Evolutionary conservation across 768 basidiomycete genomes (phyloP).

Genomic region (Chalciporus pseudorubinellus): DNA sequence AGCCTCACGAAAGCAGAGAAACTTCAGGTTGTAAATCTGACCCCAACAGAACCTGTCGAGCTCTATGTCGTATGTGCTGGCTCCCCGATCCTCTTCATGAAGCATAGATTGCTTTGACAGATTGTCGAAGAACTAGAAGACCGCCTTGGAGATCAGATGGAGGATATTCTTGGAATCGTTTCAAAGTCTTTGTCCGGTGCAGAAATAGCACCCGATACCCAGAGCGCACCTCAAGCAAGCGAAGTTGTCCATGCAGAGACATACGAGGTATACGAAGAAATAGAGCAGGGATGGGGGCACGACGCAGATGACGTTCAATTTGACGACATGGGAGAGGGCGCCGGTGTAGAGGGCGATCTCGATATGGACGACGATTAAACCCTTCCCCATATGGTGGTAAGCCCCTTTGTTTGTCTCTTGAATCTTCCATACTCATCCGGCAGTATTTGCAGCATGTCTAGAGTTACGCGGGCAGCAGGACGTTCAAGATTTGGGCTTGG

Average conservation of each 20-base stretch:
- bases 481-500: no score
- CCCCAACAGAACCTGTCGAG: conserved; percentile 78
- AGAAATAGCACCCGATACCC: not conserved
- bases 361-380: conserved; percentile 59
- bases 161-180: conserved; percentile 62
- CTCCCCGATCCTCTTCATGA: not conserved
- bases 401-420: not conserved
- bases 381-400: not conserved
- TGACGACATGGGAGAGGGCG: conserved; percentile 66
- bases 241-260: not conserved
- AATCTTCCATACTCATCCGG: not conserved
- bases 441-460: not conserved
- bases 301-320: conserved; percentile 54
- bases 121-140: conserved; percentile 91
- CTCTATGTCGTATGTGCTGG: conserved; percentile 79
- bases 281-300: conserved; percentile 31
- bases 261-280: conserved; percentile 16
- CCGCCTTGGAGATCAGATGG: conserved; percentile 67
- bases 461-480: no score
- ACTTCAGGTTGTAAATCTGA: conserved; percentile 87
- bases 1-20: conserved; percentile 89
- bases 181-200: conserved; percentile 37
- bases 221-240: not conserved
- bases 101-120: conserved; percentile 38
- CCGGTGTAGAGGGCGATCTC: conserved; percentile 67